Evolutionary conservation across 768 basidiomycete genomes (phyloP).

Genomic region (Hygrophorus russula): DNA sequence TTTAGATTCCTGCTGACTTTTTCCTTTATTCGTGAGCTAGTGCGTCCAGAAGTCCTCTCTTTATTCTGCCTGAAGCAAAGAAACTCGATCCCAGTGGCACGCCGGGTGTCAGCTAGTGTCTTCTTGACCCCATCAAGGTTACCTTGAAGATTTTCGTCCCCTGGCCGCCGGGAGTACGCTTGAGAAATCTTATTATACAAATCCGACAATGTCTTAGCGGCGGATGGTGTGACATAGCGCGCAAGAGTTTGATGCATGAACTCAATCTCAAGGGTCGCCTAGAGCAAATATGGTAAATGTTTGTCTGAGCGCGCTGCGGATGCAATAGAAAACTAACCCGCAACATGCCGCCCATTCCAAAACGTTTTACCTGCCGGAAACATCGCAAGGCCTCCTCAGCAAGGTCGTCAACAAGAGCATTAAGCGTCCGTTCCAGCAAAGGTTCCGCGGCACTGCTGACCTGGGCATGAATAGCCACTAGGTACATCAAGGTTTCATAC

Average conservation of each 20-base stretch:
- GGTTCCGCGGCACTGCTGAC: constrained; percentile 71
- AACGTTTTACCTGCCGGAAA: constrained; percentile 82
- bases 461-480: constrained; percentile 90
- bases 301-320: not conserved
- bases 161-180: constrained; percentile 77
- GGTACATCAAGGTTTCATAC: constrained; percentile 76
- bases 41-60: constrained; percentile 1
- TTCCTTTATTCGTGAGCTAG: constrained; percentile 5
- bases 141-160: constrained; percentile 76
- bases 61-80: constrained; percentile 83
- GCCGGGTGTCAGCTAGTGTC: constrained; percentile 76
- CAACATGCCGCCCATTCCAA: constrained; percentile 98
- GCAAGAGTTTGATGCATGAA: constrained; percentile 95
- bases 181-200: constrained; percentile 93
- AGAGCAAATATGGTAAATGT: constrained; percentile 4
- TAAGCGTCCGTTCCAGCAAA: constrained; percentile 74
- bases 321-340: constrained; percentile 42
- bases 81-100: constrained; percentile 90
- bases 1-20: constrained; percentile 1
- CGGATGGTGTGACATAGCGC: constrained; percentile 72
- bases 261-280: constrained; percentile 98
- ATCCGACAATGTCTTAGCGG: constrained; percentile 79
- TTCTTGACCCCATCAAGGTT: constrained; percentile 89
- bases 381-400: constrained; percentile 75
- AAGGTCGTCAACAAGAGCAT: constrained; percentile 70